Base-by-base conservation (phyloP, 306 rosid species). In the Vicia sativa region DNA sequence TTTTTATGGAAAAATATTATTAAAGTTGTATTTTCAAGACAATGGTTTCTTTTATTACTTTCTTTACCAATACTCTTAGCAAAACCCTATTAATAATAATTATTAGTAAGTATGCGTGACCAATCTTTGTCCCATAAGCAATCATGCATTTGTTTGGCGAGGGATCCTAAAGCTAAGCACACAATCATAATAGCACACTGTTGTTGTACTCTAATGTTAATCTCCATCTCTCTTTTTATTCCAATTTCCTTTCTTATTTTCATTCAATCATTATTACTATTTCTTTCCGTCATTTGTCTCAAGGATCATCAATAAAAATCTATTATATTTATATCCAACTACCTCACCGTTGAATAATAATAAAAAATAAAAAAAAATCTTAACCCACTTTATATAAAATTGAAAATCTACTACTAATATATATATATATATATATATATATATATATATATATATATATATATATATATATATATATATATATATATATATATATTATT, bases 61-160 rank as follows among this genome's bases (percentile, higher is more conserved):
- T 6, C 8, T 6, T 31, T 31, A 6, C 8, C 37, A 31, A 31
- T 31, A 31, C 37, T 6, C 7, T 6, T 31, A 31, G 37, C 7
- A 31, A 31, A 31, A 1, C 37, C 37, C 7, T 31, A 31, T 31
- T 6, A 29, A 29, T 29, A 29, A 31, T 31, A 31, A 31, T 28
- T 3, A 34, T 34, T 6, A 34, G 7, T 34, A 34, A 42, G 55
- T 53, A 73, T 71, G 76, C 41, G 45, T 61, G 83, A 70, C 74
- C 55, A 80, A 73, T 61, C 18, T 53, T 57, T 76, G 86, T 77
- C 83, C 82, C 88, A 72, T 71, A 11, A 72, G 60, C 34, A 79
- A 88, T 83, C 48, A 88, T 83, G 83, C 55, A 42, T 49, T 83
- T 67, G 78, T 62, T 81, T 55, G 87, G 82, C 82, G 14, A 80